Conservation (phyloP, 2,329 filamentous ascomycete genomes). For the Paracoccidioides brasiliensis region DNA sequence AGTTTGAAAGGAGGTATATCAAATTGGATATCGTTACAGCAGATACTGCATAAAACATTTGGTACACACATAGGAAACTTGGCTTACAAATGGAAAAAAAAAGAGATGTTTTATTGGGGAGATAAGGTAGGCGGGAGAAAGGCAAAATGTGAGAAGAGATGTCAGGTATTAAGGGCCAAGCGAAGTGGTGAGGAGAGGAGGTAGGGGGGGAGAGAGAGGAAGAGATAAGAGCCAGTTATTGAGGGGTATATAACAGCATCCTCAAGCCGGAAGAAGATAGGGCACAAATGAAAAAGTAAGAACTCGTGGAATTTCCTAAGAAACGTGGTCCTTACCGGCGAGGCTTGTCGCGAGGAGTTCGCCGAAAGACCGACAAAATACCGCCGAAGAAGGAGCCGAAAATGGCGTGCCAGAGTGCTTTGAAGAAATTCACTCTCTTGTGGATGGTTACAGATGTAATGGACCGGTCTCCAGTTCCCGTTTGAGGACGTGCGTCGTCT, state of each 20-base stretch:
- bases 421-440: conserved; percentile 28
- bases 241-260: conserved; percentile 4
- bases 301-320: conserved; percentile 5
- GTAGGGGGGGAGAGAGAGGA: background rate
- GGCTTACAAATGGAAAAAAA: background rate
- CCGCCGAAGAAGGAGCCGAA: conserved; percentile 29
- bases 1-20: conserved; percentile 1
- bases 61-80: background rate
- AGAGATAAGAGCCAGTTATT: background rate
- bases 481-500: conserved; percentile 8
- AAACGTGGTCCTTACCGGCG: conserved; percentile 16
- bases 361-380: conserved; percentile 28
- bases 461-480: conserved; percentile 20
- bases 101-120: background rate
- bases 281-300: conserved; percentile 7
- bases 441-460: conserved; percentile 24
- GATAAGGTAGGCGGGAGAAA: background rate
- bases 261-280: background rate
- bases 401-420: conserved; percentile 27
- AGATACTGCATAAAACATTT: background rate
- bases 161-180: background rate
- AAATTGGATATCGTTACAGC: conserved; percentile 2
- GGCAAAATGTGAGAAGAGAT: background rate
- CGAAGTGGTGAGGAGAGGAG: conserved; percentile 1
- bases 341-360: conserved; percentile 17